Percentiles rank a stretch among this genome's conserved stretches.
Evolutionary conservation across 2,329 filamentous ascomycete species (phyloP).

Genomic region (Colletotrichum sp.): DNA sequence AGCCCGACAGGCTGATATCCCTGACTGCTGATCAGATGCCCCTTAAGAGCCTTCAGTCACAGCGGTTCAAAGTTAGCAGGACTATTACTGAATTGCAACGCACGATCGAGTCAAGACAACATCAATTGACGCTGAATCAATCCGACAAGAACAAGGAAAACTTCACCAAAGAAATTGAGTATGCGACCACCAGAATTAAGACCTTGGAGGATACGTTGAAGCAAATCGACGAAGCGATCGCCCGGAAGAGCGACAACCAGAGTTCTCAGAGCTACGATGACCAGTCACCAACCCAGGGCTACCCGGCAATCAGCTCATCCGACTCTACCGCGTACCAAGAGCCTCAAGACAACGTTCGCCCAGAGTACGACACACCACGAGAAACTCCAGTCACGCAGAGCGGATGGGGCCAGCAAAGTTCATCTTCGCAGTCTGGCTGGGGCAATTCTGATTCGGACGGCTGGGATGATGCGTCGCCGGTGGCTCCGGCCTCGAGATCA

Average conservation of each 20-base stretch:
- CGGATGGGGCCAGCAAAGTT: not conserved
- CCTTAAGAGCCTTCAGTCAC: not conserved
- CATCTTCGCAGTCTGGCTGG: not conserved
- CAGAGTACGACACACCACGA: not conserved
- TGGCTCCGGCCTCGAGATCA: constrained; percentile 31
- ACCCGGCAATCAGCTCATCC: not conserved
- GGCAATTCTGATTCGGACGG: constrained; percentile 11
- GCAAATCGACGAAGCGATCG: not conserved
- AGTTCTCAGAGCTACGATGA: not conserved
- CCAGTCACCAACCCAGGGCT: not conserved
- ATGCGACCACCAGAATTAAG: not conserved
- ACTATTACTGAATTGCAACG: not conserved
- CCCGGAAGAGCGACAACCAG: not conserved
- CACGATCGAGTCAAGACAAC: not conserved
- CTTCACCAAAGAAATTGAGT: not conserved
- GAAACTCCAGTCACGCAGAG: not conserved
- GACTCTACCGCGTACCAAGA: not conserved
- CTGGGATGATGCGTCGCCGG: constrained; percentile 46
- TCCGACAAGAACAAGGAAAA: not conserved
- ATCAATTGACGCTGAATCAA: not conserved
- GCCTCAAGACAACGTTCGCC: not conserved
- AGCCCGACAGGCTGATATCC: not conserved
- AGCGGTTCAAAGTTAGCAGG: not conserved
- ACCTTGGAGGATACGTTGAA: not conserved
- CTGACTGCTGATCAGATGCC: not conserved